Percentiles rank a stretch among this genome's conserved stretches.
Conservation (phyloP, 2,329 filamentous ascomycete genomes). For the Fusarium denticulatum region DNA sequence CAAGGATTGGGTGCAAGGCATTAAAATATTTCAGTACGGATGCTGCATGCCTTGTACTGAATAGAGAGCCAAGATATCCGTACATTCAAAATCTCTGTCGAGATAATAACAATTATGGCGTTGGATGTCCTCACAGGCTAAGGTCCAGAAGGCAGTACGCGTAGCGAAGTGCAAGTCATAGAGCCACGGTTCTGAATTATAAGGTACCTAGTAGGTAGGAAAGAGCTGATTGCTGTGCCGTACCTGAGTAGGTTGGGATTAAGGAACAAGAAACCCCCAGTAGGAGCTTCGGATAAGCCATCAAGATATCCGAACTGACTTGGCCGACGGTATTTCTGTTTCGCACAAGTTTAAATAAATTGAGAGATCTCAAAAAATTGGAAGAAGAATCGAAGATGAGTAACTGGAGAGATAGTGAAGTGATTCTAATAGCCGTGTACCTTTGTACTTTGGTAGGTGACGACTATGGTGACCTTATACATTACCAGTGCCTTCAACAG, state of each 20-base stretch:
- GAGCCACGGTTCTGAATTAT: background rate
- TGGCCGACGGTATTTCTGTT: background rate
- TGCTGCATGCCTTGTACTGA: background rate
- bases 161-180: background rate
- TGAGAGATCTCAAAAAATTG: background rate
- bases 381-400: background rate
- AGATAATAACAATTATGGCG: background rate
- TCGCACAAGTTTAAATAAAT: background rate
- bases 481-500: background rate
- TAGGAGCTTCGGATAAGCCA: constrained; percentile 6
- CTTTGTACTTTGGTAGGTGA: background rate
- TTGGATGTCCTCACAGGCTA: background rate
- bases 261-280: background rate
- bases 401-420: background rate
- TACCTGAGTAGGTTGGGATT: no score
- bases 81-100: background rate
- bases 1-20: background rate
- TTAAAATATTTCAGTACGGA: background rate
- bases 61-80: background rate
- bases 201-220: background rate
- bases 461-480: background rate
- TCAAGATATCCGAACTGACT: background rate
- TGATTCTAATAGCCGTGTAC: background rate
- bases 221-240: background rate
- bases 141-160: background rate